Percentiles rank a stretch among this genome's conserved stretches.
phyloP scores from a whole-genome alignment of 441 rosid genomes.

The Adansonia madagascariensis region DNA sequence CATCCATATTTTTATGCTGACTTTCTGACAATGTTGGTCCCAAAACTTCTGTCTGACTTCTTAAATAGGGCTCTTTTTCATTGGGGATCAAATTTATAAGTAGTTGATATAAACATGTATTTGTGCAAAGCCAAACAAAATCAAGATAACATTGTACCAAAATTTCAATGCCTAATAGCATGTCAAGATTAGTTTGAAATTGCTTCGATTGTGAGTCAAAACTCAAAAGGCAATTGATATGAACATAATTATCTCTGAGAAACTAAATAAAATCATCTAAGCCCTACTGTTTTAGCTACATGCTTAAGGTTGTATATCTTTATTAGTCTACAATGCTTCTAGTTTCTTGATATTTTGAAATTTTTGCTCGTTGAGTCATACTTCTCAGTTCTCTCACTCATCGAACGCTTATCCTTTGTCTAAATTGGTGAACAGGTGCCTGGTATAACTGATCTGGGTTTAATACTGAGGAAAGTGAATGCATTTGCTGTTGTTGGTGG shows the following conservation, averaged over 20 bases:
- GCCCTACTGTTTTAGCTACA: conserved; percentile 2
- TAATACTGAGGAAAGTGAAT: conserved; percentile 19
- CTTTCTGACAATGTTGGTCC: background rate
- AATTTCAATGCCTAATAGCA: background rate
- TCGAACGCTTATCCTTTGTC: background rate
- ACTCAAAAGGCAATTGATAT: background rate
- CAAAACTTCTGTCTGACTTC: too few relatives aligned
- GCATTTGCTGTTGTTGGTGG: conserved; percentile 24
- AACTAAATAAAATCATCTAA: background rate
- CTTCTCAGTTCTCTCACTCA: background rate
- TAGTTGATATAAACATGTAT: background rate
- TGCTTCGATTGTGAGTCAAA: background rate
- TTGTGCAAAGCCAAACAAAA: background rate
- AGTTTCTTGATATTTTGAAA: conserved; percentile 14
- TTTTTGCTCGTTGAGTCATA: background rate
- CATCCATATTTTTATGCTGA: background rate
- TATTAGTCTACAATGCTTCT: background rate
- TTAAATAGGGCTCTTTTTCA: background rate
- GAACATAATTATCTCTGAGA: background rate
- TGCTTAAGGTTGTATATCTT: background rate
- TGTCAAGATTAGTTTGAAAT: background rate
- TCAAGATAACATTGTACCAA: background rate
- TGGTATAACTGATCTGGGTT: conserved; percentile 19
- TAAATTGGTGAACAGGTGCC: conserved; percentile 7
- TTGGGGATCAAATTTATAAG: background rate